Conservation (phyloP, 495 filamentous ascomycete species). For the Endocarpon pusillum region DNA sequence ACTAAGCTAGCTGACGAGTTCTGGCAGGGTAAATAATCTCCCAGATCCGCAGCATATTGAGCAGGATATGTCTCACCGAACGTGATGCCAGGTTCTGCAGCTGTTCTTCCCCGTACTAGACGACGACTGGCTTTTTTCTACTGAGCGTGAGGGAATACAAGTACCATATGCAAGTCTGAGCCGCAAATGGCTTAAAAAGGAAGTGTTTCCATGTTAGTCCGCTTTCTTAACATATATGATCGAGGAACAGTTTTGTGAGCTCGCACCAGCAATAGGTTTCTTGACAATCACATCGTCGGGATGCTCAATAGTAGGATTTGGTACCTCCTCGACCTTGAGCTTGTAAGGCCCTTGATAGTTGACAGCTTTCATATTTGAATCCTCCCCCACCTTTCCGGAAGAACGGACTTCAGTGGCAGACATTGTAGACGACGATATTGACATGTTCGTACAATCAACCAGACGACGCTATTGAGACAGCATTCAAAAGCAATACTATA, state of each 20-base stretch:
- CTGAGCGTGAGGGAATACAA: too few species aligned
- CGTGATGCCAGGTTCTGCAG: conserved; percentile 32
- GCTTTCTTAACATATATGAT: too few species aligned
- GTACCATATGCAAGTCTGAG: conserved; percentile 23
- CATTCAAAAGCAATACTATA: too few species aligned
- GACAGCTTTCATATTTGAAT: conserved; percentile 40
- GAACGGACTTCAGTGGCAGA: too few species aligned
- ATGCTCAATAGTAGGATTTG: conserved; percentile 32
- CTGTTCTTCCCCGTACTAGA: conserved; percentile 21
- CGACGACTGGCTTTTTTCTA: not conserved
- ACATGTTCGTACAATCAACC: too few species aligned
- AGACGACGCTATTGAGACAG: too few species aligned
- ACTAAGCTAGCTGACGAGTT: not conserved
- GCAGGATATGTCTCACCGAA: conserved; percentile 30
- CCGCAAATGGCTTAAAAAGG: conserved; percentile 34
- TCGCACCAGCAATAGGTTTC: conserved; percentile 32
- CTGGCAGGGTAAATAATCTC: too few species aligned
- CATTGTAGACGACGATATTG: too few species aligned
- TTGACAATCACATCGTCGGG: conserved; percentile 38
- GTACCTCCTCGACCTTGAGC: conserved; percentile 31
- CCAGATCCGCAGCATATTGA: too few species aligned
- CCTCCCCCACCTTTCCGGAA: too few species aligned
- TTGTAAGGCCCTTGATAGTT: conserved; percentile 35
- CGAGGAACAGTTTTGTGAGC: too few species aligned
- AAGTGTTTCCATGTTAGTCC: too few species aligned